These are phyloP conservation scores for Prunus campanulata DNA, from an alignment of 306 rosid genomes.

Conservation along the genomic window DNA sequence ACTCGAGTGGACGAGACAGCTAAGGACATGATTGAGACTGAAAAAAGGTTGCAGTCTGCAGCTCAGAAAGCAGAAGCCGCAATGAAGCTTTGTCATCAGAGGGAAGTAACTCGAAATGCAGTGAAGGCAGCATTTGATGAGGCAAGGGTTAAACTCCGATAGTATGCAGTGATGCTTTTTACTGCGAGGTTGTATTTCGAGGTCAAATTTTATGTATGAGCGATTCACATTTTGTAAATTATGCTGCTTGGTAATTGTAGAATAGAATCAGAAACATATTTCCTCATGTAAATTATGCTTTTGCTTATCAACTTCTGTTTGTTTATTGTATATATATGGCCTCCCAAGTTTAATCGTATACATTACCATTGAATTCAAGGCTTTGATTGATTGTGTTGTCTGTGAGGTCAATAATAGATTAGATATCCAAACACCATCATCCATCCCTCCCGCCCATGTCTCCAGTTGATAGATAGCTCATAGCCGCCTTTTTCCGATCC, in stretches of 20 bases:
- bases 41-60: conserved; percentile 3
- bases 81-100: background rate
- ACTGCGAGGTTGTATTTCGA: background rate
- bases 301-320: background rate
- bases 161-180: background rate
- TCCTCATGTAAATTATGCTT: background rate
- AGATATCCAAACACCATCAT: too few species aligned
- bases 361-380: too few species aligned
- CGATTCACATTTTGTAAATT: background rate
- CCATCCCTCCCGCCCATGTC: too few species aligned
- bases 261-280: too few species aligned
- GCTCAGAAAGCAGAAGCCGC: conserved; percentile 14
- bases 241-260: background rate
- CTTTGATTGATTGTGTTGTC: too few species aligned
- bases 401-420: too few species aligned
- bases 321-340: background rate
- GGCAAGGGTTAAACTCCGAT: conserved; percentile 17
- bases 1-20: background rate
- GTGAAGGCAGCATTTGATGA: conserved; percentile 21
- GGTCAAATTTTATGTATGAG: background rate
- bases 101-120: conserved; percentile 10
- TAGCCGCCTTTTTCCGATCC: too few species aligned
- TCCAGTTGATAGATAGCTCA: too few species aligned
- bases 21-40: conserved; percentile 2
- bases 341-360: too few species aligned